These are phyloP conservation scores for Annulohypoxylon moriforme DNA, from an alignment of 495 filamentous ascomycete genomes.

Conservation along the genomic window DNA sequence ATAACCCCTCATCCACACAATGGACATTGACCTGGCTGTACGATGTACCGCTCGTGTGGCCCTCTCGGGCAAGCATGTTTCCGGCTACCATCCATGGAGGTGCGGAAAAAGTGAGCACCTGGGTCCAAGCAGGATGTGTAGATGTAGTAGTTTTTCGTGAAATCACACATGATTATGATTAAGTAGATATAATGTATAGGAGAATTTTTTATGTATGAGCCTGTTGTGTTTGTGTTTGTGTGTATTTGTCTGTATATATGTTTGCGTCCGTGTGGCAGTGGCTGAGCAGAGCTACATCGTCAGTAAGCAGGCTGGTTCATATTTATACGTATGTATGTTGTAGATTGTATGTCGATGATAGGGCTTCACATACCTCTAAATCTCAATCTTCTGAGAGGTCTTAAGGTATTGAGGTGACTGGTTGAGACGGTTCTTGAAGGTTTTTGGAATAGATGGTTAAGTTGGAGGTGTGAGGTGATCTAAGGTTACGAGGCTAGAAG, in stretches of 20 bases:
- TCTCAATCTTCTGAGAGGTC: neutral
- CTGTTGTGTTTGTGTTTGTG: slow-evolving; percentile 8
- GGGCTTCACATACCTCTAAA: slow-evolving; percentile 23
- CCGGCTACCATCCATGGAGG: slow-evolving; percentile 70
- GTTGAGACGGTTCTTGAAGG: neutral
- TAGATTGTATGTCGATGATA: neutral
- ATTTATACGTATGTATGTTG: neutral
- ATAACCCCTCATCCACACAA: slow-evolving; percentile 61
- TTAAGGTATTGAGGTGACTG: slow-evolving; percentile 4
- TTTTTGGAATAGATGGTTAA: slow-evolving; percentile 14
- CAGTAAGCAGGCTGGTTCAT: slow-evolving; percentile 15
- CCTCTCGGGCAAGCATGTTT: slow-evolving; percentile 69
- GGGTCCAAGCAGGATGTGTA: slow-evolving; percentile 76
- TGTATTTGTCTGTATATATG: slow-evolving; percentile 1
- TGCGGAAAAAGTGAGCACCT: slow-evolving; percentile 74
- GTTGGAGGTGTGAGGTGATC: slow-evolving; percentile 13
- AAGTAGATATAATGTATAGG: slow-evolving; percentile 1
- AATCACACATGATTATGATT: slow-evolving; percentile 74
- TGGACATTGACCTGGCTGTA: slow-evolving; percentile 73
- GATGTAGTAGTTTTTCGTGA: slow-evolving; percentile 81
- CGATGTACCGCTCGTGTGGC: slow-evolving; percentile 81
- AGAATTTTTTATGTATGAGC: slow-evolving; percentile 14
- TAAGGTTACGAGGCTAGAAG: slow-evolving; percentile 3
- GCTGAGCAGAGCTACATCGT: slow-evolving; percentile 7
- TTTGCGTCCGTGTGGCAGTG: neutral